Evolutionary conservation across 495 filamentous ascomycete species (phyloP).

Genomic region (Bombardia bombarda): DNA sequence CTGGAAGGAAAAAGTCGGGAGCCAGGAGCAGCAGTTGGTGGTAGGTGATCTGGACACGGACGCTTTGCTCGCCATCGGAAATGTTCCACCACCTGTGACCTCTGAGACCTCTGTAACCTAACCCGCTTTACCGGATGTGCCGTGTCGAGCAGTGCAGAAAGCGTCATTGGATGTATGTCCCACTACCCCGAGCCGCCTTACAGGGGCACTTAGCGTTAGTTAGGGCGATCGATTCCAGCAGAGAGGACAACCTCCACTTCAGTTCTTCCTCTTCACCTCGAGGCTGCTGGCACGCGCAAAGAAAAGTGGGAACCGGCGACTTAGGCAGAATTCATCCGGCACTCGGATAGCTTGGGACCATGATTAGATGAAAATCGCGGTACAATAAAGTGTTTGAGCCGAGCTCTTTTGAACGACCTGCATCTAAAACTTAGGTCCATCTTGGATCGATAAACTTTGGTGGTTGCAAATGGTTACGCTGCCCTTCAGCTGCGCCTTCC

Average conservation of each 20-base stretch:
- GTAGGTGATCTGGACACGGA: background rate
- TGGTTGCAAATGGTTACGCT: background rate
- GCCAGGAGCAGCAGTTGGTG: background rate
- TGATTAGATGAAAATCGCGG: too few species aligned
- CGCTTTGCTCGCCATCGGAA: background rate
- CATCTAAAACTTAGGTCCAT: background rate
- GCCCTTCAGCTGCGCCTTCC: background rate
- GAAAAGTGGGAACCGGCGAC: too few species aligned
- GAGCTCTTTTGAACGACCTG: background rate
- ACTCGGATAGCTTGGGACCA: too few species aligned
- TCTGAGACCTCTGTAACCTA: too few species aligned
- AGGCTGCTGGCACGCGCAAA: too few species aligned
- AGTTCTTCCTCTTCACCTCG: background rate
- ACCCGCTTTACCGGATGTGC: conserved; percentile 1
- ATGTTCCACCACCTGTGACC: conserved; percentile 5
- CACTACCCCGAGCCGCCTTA: conserved; percentile 1
- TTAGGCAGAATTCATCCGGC: too few species aligned
- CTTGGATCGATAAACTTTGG: background rate
- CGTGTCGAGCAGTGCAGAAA: conserved; percentile 1
- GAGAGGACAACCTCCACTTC: background rate
- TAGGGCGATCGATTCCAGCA: background rate
- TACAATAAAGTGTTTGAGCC: background rate
- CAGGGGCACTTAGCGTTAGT: background rate
- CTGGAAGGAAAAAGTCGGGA: conserved; percentile 5
- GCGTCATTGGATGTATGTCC: background rate